Base-by-base conservation (phyloP, 2,329 filamentous ascomycete genomes). In the Pseudogymnoascus destructans region DNA sequence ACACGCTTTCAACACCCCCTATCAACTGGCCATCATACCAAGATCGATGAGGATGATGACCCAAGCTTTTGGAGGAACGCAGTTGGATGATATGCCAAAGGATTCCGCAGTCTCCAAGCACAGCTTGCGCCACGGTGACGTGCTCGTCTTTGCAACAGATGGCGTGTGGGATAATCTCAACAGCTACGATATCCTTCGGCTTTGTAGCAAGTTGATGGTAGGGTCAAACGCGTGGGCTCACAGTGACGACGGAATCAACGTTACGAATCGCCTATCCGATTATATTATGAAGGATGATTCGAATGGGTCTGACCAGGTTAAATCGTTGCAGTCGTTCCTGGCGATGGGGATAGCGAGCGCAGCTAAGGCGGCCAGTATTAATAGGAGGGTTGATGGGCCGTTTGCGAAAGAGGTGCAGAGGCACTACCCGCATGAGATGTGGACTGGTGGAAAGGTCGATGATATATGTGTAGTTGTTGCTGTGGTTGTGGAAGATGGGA, bases 1-100 rank as follows among this genome's bases (percentile, higher is more conserved):
- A 0, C 93, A 98, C 71, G 90, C 86, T 42, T 98, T 98, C 79
- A 98, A 98, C 72, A 97, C 93, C 0, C 93, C 93, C 0, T 98
- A 88, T 69, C 93, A 98, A 71, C 80, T 98, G 38, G 92, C 89
- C 58, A 84, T 95, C 57, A 85, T 96, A 6, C 92, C 93, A 0
- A 81, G 86, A 3, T 82, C 80, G 65, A 85, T 95, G 72, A 79
- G 89, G 59, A 81, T 83, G 19, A 87, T 93, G 66, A 86, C 90
- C 66, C 82, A 84, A 10, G 81, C 89, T 25, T 97, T 95, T 70
- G 92, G 92, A 17, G 89, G 89, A 46, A 77, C 80, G 1, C 87
- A 87, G 62, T 80, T 95, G 23, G 85, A 86, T 69, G 93, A 98
- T 72, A 78, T 86, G 59, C 93, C 93, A 10, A 80, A 82, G 63